Evolutionary conservation across 2,329 filamentous ascomycete genomes (phyloP).

Genomic region (Diaporthe citrichinensis): DNA sequence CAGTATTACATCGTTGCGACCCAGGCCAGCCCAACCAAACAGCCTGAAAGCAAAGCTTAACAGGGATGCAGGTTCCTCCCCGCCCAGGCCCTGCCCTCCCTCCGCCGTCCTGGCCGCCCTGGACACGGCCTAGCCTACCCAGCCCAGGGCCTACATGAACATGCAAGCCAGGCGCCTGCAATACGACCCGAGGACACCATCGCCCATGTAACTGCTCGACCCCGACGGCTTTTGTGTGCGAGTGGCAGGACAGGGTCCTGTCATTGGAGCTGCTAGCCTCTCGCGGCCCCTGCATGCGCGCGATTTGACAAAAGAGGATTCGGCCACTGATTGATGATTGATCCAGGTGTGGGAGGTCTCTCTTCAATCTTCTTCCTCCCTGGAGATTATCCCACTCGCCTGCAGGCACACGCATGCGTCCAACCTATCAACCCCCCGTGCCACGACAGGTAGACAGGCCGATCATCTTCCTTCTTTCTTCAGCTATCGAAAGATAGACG

Average conservation of each 20-base stretch:
- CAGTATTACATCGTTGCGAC: not conserved
- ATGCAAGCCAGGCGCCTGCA: slow-evolving; percentile 29
- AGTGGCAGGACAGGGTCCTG: slow-evolving; percentile 11
- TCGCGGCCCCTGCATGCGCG: slow-evolving; percentile 25
- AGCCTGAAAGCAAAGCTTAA: slow-evolving; percentile 32
- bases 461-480: slow-evolving; percentile 14
- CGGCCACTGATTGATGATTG: not conserved
- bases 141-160: slow-evolving; percentile 22
- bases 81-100: not conserved
- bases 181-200: slow-evolving; percentile 15
- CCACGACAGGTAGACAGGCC: not conserved
- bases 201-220: slow-evolving; percentile 5
- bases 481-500: slow-evolving; percentile 11
- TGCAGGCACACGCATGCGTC: slow-evolving; percentile 5
- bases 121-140: not conserved
- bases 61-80: not conserved
- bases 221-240: slow-evolving; percentile 4
- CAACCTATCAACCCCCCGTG: slow-evolving; percentile 7
- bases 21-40: slow-evolving; percentile 22
- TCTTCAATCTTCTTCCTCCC: not conserved
- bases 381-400: slow-evolving; percentile 21
- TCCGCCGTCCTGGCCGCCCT: not conserved
- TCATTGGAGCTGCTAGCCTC: slow-evolving; percentile 22
- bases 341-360: not conserved
- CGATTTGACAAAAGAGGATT: not conserved